These are phyloP conservation scores for Ricinus communis DNA, from an alignment of 345 rosid genomes.

Conservation along the genomic window DNA sequence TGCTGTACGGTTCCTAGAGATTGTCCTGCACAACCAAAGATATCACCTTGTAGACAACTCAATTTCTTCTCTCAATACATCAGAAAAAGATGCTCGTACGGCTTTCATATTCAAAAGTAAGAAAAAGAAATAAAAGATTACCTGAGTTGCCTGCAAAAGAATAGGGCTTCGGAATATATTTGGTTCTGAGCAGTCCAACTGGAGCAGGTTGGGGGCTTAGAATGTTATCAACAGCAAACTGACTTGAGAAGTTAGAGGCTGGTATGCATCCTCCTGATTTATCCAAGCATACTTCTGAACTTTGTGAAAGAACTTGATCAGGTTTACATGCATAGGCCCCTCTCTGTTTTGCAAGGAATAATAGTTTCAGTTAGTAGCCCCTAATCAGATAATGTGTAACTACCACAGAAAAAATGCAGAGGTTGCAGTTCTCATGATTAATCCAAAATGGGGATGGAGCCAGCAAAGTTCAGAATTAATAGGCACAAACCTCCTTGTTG, in stretches of 20 bases:
- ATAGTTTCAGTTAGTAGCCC: slow-evolving; percentile 6
- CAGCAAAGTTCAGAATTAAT: not conserved
- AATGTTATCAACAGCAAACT: slow-evolving; percentile 31
- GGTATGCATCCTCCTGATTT: slow-evolving; percentile 28
- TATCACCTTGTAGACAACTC: not conserved
- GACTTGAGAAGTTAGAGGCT: slow-evolving; percentile 33
- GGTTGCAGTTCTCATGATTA: not conserved
- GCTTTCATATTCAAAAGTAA: not conserved
- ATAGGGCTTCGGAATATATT: slow-evolving; percentile 36
- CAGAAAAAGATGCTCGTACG: too few relatives aligned
- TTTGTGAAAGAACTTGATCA: slow-evolving; percentile 35
- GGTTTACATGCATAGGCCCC: slow-evolving; percentile 25
- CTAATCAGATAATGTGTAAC: not conserved
- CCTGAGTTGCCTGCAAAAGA: slow-evolving; percentile 47
- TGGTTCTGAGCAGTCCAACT: slow-evolving; percentile 33
- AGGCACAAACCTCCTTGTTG: slow-evolving; percentile 33
- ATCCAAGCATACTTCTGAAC: slow-evolving; percentile 32
- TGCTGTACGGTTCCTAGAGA: slow-evolving; percentile 38
- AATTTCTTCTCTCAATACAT: not conserved
- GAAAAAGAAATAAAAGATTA: slow-evolving; percentile 17
- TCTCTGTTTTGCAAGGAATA: slow-evolving; percentile 24
- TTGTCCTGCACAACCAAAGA: slow-evolving; percentile 39
- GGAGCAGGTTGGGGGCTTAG: slow-evolving; percentile 34
- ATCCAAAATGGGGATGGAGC: not conserved
- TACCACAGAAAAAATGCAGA: not conserved